Evolutionary conservation across 108 stramenopile genomes (phyloP).

Genomic region (Pseudonitzschia pungens): DNA sequence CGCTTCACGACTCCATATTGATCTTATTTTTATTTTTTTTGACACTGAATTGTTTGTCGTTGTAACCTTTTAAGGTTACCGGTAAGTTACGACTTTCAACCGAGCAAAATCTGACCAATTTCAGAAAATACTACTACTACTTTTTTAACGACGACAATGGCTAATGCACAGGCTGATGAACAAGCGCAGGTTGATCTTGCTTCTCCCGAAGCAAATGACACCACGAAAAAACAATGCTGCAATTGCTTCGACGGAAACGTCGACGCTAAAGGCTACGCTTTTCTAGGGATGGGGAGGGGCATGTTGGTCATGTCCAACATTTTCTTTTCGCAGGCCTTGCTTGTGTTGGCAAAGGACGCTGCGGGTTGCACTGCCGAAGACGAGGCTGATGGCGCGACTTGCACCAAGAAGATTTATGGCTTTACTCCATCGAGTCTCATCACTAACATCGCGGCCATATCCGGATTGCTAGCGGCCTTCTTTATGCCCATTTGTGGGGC

Average conservation of each 20-base stretch:
- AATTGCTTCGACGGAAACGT: background rate
- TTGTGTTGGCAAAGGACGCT: slow-evolving; percentile 46
- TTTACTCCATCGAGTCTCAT: slow-evolving; percentile 52
- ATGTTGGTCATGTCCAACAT: slow-evolving; percentile 49
- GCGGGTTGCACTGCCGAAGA: slow-evolving; percentile 14
- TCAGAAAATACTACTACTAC: no score
- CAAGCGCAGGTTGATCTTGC: background rate
- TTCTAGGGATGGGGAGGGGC: slow-evolving; percentile 28
- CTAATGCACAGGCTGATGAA: no score
- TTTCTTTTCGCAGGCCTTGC: slow-evolving; percentile 38
- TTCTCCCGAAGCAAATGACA: background rate
- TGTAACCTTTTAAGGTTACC: no score
- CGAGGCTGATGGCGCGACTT: slow-evolving; percentile 7
- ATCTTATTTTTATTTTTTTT: no score
- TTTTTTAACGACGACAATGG: no score
- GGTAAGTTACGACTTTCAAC: no score
- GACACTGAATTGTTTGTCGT: no score
- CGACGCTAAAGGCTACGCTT: slow-evolving; percentile 1
- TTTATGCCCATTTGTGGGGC: slow-evolving; percentile 69
- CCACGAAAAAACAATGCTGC: background rate
- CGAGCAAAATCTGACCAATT: no score
- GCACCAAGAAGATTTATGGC: slow-evolving; percentile 39
- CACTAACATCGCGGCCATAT: slow-evolving; percentile 51
- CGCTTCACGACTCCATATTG: no score
- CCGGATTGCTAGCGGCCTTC: slow-evolving; percentile 52